Conservation (phyloP, 2,329 filamentous ascomycete genomes). For the Pseudogymnoascus sp. region DNA sequence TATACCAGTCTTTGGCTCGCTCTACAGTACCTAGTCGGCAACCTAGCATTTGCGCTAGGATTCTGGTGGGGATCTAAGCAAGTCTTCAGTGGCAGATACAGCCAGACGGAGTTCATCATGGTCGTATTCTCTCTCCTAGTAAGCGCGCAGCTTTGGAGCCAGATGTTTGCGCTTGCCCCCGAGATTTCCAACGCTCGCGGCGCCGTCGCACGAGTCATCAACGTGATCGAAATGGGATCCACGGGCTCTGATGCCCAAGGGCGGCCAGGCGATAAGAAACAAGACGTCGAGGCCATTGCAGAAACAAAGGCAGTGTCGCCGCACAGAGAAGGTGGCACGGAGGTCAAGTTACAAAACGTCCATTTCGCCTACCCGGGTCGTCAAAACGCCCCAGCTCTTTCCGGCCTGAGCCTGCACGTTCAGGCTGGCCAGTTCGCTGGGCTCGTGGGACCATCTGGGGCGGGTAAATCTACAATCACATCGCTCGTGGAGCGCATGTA, state of each 20-base stretch:
- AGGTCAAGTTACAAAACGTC: conserved; percentile 44
- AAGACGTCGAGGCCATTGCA: conserved; percentile 19
- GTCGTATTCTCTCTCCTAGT: conserved; percentile 43
- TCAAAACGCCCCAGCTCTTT: conserved; percentile 44
- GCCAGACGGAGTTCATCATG: conserved; percentile 34
- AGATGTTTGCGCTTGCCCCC: not conserved
- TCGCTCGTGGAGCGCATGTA: conserved; percentile 62
- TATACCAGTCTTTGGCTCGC: conserved; percentile 41
- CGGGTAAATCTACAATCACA: conserved; percentile 66
- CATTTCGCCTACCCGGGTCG: conserved; percentile 50
- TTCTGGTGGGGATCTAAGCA: conserved; percentile 54
- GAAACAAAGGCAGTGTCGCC: conserved; percentile 20
- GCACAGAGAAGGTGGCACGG: conserved; percentile 41
- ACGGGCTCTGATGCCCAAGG: conserved; percentile 1
- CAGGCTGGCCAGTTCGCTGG: conserved; percentile 61
- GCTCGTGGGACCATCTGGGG: conserved; percentile 61
- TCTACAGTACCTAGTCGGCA: conserved; percentile 42
- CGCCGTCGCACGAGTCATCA: conserved; percentile 47
- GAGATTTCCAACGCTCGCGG: conserved; percentile 45
- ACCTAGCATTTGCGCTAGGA: conserved; percentile 46
- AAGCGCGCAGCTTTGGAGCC: conserved; percentile 38
- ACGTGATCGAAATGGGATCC: conserved; percentile 32
- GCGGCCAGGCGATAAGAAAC: not conserved
- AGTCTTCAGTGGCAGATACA: conserved; percentile 42
- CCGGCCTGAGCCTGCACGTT: conserved; percentile 48